Percentiles rank a stretch among this genome's conserved stretches.
Conservation (phyloP, 2,329 filamentous ascomycete genomes). For the Fusarium sororula region DNA sequence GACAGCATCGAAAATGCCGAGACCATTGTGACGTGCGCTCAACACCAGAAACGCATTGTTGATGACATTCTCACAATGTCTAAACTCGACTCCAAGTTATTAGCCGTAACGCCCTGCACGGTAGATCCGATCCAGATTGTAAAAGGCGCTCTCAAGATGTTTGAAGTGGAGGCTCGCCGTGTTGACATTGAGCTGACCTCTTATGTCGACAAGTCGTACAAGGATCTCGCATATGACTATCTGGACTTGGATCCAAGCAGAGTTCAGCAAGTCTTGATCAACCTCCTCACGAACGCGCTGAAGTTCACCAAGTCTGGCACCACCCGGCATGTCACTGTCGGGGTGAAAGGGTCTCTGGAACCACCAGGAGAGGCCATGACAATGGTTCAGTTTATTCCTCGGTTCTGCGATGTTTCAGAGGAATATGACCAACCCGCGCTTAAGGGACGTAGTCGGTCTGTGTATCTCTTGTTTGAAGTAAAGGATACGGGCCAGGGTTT, state of each 20-base stretch:
- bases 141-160: constrained; percentile 77
- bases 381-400: constrained; percentile 70
- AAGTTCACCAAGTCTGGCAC: constrained; percentile 78
- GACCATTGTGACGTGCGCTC: constrained; percentile 79
- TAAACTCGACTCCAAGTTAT: constrained; percentile 78
- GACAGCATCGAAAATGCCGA: constrained; percentile 77
- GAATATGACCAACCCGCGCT: constrained; percentile 49
- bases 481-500: constrained; percentile 81
- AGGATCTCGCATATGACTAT: constrained; percentile 67
- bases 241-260: constrained; percentile 76
- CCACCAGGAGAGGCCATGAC: constrained; percentile 53
- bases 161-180: constrained; percentile 76
- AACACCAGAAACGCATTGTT: constrained; percentile 83
- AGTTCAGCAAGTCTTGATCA: constrained; percentile 82
- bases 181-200: constrained; percentile 74
- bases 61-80: constrained; percentile 78
- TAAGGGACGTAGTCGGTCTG: constrained; percentile 53
- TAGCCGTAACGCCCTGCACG: constrained; percentile 76
- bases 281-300: constrained; percentile 81
- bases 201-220: constrained; percentile 69
- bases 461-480: constrained; percentile 77
- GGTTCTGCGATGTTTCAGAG: constrained; percentile 56
- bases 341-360: constrained; percentile 55
- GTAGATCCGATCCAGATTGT: constrained; percentile 74
- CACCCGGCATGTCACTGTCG: constrained; percentile 63